Evolutionary conservation across 306 rosid species (phyloP).

Genomic region (Carpinus viminea): DNA sequence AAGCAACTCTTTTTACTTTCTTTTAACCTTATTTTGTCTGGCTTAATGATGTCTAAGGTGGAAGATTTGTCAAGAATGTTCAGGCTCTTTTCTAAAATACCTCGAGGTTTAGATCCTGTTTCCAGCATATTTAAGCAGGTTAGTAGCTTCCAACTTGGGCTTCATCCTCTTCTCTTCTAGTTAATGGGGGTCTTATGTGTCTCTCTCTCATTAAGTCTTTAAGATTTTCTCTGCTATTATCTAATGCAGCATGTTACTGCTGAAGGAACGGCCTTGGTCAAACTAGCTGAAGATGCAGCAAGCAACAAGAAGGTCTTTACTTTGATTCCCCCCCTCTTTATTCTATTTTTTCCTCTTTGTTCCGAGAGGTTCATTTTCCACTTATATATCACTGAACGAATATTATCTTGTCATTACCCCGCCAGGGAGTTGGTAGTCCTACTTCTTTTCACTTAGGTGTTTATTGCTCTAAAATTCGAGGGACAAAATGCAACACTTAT

Average conservation of each 20-base stretch:
- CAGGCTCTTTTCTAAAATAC: slow-evolving; percentile 95
- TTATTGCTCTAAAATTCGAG: neutral
- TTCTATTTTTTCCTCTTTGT: neutral
- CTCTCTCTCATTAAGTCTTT: slow-evolving; percentile 12
- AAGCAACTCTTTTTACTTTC: slow-evolving; percentile 3
- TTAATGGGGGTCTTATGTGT: slow-evolving; percentile 2
- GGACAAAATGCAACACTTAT: neutral
- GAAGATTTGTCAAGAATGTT: slow-evolving; percentile 95
- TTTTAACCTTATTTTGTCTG: slow-evolving; percentile 15
- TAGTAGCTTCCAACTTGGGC: slow-evolving; percentile 25
- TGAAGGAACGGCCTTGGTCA: slow-evolving; percentile 93
- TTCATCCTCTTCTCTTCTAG: slow-evolving; percentile 4
- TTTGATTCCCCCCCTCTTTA: slow-evolving; percentile 16
- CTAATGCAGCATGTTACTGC: slow-evolving; percentile 82
- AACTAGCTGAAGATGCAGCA: slow-evolving; percentile 96
- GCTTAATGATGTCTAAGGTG: slow-evolving; percentile 44
- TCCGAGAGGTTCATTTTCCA: slow-evolving; percentile 16
- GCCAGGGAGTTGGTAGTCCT: neutral
- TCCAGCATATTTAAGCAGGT: slow-evolving; percentile 91
- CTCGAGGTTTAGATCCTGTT: slow-evolving; percentile 87
- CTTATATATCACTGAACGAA: neutral
- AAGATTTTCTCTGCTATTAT: slow-evolving; percentile 22
- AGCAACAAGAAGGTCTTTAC: slow-evolving; percentile 77
- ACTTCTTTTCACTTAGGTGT: neutral
- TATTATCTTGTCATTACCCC: neutral